Percentiles rank a stretch among this genome's conserved stretches.
Conservation (phyloP, 1,284 basidiomycete genomes). For the Irpex rosettiformis region DNA sequence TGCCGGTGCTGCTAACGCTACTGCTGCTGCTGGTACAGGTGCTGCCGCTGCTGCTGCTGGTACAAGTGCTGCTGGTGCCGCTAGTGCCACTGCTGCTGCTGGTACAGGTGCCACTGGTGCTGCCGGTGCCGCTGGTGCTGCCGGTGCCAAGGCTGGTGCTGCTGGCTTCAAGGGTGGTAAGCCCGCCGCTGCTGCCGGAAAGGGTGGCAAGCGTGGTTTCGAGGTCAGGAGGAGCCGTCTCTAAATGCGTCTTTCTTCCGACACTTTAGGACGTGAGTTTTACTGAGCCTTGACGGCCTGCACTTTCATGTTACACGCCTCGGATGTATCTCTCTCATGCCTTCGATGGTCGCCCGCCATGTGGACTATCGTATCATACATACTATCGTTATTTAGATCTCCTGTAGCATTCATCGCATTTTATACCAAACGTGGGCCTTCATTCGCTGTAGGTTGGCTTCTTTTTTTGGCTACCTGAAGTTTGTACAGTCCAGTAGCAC, state of each 20-base stretch:
- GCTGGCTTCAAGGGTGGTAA: slow-evolving; percentile 14
- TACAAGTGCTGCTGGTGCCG: slow-evolving; percentile 6
- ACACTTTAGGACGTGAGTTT: neutral
- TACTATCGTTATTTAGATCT: neutral
- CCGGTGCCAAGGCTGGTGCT: slow-evolving; percentile 9
- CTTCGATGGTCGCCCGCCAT: neutral
- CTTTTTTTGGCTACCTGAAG: neutral
- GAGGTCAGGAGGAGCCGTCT: slow-evolving; percentile 17
- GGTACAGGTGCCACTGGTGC: slow-evolving; percentile 11
- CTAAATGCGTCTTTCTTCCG: neutral
- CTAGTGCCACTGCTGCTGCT: slow-evolving; percentile 30
- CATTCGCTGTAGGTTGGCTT: slow-evolving; percentile 2
- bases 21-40: slow-evolving; percentile 9
- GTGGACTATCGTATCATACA: neutral
- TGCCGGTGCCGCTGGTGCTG: slow-evolving; percentile 1
- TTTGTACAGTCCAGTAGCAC: slow-evolving; percentile 1
- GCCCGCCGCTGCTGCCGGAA: slow-evolving; percentile 17
- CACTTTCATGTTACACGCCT: neutral
- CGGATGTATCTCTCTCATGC: neutral
- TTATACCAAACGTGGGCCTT: neutral
- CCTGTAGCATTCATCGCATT: neutral
- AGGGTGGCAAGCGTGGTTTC: slow-evolving; percentile 13
- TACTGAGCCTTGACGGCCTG: neutral
- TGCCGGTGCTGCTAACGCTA: slow-evolving; percentile 8
- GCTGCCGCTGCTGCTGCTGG: neutral